Evolutionary conservation across 1,284 basidiomycete genomes (phyloP), one percentile per base, ranked within the genome.

Genomic region (Papiliotrema terrestris): DNA sequence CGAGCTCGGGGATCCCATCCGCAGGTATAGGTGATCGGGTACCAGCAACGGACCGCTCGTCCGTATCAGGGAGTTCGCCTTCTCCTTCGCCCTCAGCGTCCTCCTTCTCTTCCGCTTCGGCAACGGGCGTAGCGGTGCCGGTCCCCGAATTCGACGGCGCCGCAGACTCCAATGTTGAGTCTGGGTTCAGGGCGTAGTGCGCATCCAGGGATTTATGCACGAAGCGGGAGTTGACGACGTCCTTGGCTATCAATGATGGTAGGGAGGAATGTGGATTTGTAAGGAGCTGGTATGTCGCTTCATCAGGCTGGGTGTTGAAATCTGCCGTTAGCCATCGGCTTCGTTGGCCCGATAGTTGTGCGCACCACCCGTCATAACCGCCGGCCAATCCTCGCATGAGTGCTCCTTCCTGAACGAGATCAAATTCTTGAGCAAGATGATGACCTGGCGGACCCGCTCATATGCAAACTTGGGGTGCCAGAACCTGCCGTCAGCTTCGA

Each of bases 391-490:
- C 3, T 72, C 67, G 55, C 79, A 78, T 1, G 69, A 68, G 43
- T 81, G 75, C 3, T 78, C 79, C 8, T 80, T 67, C 59, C 83
- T 82, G 67, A 89, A 91, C 41, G 74, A 76, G 36, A 78, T 59
- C 9, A 86, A 81, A 65, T 87, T 86, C 32, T 88, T 84, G 25
- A 88, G 68, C 1, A 97, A 74, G 38, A 82, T 66, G 1, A 79
- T 75, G 0, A 76, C 73, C 62, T 83, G 82, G 13, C 94, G 84
- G 25, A 85, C 81, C 47, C 94, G 83, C 77, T 98, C 95, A 72
- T 97, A 98, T 0, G 84, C 83, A 69, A 88, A 91, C 57, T 82
- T 84, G 8, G 93, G 92, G 74, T 96, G 92, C 94, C 94, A 97
- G 76, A 98, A 97, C 6, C 75, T 76, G n/a, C 43, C 51, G 52